A percentile compares a stretch with the other conserved stretches of the same genome.
phyloP scores from a whole-genome alignment of 78 protist species.

The Dictyostelium citrinum region DNA sequence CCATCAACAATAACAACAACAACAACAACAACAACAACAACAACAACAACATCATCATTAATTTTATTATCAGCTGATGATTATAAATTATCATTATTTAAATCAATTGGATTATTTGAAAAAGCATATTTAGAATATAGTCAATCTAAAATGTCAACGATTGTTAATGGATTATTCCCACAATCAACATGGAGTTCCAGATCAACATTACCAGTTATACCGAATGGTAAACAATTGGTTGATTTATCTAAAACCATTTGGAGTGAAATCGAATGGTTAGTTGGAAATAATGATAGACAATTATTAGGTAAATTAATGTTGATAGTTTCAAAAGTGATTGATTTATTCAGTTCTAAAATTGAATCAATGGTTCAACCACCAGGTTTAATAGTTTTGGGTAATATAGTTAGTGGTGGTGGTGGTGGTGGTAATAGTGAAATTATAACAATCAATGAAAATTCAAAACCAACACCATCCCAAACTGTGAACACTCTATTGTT shows the following conservation, averaged over 20 bases:
- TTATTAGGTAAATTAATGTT: not conserved
- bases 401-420: not conserved
- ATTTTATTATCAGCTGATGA: slow-evolving; percentile 4
- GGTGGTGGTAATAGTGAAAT: not conserved
- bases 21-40: not conserved
- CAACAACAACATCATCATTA: not conserved
- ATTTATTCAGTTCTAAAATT: slow-evolving; percentile 18
- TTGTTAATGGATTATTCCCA: slow-evolving; percentile 34
- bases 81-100: slow-evolving; percentile 22
- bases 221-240: slow-evolving; percentile 30
- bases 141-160: not conserved
- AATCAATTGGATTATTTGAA: slow-evolving; percentile 33
- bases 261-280: slow-evolving; percentile 32
- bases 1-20: not conserved
- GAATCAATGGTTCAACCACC: slow-evolving; percentile 17
- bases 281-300: not conserved
- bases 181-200: slow-evolving; percentile 23
- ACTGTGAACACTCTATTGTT: not conserved
- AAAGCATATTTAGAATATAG: slow-evolving; percentile 45
- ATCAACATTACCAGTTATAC: not conserved
- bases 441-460: not conserved
- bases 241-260: slow-evolving; percentile 50
- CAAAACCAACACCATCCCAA: slow-evolving; percentile 7
- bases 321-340: not conserved
- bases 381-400: not conserved